Percentiles rank a stretch among this genome's conserved stretches.
phyloP scores from a whole-genome alignment of 2,329 filamentous ascomycete genomes.

The Epichloe uncinata region DNA sequence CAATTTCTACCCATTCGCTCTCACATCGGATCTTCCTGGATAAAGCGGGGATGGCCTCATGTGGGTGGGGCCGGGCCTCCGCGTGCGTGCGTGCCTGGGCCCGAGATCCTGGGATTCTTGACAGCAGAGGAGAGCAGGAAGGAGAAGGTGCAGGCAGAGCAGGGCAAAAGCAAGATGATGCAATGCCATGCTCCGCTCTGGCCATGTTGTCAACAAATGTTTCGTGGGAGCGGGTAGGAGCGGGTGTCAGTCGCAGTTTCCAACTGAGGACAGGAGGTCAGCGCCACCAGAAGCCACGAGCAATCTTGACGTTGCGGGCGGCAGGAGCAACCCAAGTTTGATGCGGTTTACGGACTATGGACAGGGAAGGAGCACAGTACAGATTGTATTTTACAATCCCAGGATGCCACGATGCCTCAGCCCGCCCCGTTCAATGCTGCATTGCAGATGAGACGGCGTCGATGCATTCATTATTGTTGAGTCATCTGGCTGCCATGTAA shows the following conservation, averaged over 20 bases:
- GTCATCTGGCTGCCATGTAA: too few species aligned
- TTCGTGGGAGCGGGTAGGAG: too few species aligned
- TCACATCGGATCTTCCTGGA: neutral
- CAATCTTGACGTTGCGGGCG: neutral
- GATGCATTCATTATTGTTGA: too few species aligned
- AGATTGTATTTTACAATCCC: too few species aligned
- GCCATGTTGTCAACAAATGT: too few species aligned
- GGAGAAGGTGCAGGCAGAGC: too few species aligned
- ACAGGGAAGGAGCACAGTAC: neutral
- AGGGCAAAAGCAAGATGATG: too few species aligned
- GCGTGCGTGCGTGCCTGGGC: neutral
- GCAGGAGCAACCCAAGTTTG: neutral
- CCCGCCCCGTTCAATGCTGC: too few species aligned
- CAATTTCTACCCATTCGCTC: neutral
- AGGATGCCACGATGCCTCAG: too few species aligned
- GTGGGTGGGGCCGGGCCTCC: neutral
- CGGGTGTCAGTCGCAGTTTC: neutral
- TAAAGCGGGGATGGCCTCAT: conserved; percentile 3
- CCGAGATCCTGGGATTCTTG: neutral
- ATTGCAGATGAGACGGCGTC: too few species aligned
- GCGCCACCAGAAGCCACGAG: neutral
- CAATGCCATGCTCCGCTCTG: too few species aligned
- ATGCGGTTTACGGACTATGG: neutral
- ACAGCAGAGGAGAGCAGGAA: neutral
- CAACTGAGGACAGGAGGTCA: neutral